phyloP scores from a whole-genome alignment of 1,284 basidiomycete species.

The Phellinidium pouzarii region DNA sequence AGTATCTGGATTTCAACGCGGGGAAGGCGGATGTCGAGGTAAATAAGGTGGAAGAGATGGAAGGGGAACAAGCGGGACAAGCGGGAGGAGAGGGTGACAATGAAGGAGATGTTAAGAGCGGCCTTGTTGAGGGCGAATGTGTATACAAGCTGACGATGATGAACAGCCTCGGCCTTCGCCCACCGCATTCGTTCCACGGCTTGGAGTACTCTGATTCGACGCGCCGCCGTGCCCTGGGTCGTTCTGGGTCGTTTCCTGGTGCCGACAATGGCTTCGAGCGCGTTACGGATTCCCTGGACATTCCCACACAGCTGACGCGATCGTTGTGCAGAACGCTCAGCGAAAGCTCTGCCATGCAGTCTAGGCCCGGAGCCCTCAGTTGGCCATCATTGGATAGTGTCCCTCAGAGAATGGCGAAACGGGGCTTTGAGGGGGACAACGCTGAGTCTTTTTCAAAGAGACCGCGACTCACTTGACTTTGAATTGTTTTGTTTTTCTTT shows the following conservation, averaged over 20 bases:
- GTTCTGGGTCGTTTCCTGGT: not conserved
- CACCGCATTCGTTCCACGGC: not conserved
- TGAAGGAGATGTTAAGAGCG: not conserved
- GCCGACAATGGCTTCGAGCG: not conserved
- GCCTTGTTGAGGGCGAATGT: not conserved
- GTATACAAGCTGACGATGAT: not conserved
- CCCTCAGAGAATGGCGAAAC: not conserved
- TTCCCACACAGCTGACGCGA: not conserved
- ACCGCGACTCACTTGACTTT: not conserved
- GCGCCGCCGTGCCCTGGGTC: slow-evolving; percentile 6
- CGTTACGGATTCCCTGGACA: not conserved
- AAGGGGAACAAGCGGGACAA: not conserved
- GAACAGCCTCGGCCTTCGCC: not conserved
- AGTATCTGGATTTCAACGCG: not conserved
- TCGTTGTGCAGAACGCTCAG: not conserved
- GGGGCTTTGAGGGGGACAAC: not conserved
- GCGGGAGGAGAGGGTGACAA: no score
- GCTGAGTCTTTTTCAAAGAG: not conserved
- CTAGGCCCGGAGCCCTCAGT: not conserved
- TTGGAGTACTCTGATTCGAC: slow-evolving; percentile 4
- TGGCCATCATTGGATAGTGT: not conserved
- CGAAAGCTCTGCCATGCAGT: not conserved
- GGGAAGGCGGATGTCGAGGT: not conserved
- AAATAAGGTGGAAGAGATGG: no score
- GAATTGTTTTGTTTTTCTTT: not conserved